A percentile compares a stretch with the other conserved stretches of the same genome.
These are phyloP conservation scores for Epicoccum sorghinum DNA, from an alignment of 2,329 filamentous ascomycete genomes.

Conservation along the genomic window DNA sequence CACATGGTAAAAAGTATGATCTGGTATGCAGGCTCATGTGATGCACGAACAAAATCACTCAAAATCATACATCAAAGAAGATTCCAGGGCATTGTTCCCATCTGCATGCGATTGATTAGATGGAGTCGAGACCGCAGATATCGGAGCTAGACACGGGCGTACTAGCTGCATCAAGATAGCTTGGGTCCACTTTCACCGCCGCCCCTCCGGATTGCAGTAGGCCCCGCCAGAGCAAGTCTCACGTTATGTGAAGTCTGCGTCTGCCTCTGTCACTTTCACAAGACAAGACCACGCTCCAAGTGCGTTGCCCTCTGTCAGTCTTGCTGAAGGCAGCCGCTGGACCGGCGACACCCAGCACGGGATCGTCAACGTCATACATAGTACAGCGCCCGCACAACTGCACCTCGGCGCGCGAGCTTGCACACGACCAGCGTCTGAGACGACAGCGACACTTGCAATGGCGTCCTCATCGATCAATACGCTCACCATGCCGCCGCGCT, in stretches of 20 bases:
- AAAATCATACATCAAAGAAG: no score
- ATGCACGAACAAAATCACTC: no score
- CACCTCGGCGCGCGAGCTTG: not conserved
- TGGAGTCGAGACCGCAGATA: constrained; percentile 4
- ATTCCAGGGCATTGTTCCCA: no score
- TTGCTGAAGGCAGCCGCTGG: constrained; percentile 3
- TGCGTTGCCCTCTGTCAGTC: not conserved
- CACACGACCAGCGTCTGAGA: not conserved
- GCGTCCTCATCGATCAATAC: constrained; percentile 28
- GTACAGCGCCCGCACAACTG: not conserved
- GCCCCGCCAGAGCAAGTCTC: not conserved
- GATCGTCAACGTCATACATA: constrained; percentile 19
- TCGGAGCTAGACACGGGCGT: constrained; percentile 13
- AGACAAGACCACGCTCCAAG: not conserved
- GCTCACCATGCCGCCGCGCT: constrained; percentile 44
- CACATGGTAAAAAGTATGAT: no score
- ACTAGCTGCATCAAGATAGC: constrained; percentile 6
- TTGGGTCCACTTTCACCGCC: constrained; percentile 9
- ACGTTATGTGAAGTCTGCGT: not conserved
- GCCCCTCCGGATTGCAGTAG: constrained; percentile 7
- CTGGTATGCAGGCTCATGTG: no score
- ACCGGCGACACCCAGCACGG: constrained; percentile 10
- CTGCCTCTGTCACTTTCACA: not conserved
- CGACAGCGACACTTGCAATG: not conserved
- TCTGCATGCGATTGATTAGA: not conserved